Evolutionary conservation across 495 filamentous ascomycete species (phyloP).

Genomic region (Aspergillus saccharolyticus): DNA sequence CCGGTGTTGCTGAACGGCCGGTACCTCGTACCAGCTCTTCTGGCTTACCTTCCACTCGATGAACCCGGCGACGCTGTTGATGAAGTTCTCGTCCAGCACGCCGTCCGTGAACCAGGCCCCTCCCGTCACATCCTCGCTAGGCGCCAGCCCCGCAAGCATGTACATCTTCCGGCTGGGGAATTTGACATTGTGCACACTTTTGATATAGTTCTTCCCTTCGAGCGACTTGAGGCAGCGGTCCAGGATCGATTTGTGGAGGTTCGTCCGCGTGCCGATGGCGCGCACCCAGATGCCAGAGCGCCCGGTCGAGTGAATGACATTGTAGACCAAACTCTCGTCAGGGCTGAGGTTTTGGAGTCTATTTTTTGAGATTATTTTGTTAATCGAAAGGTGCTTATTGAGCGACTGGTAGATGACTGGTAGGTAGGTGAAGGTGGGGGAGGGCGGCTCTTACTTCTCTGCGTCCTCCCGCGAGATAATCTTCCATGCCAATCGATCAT

Average conservation of each 20-base stretch:
- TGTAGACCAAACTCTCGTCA: conserved; percentile 79
- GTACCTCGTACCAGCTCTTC: conserved; percentile 59
- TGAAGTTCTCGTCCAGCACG: conserved; percentile 80
- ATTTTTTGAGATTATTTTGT: no score
- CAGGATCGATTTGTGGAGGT: conserved; percentile 72
- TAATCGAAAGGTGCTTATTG: no score
- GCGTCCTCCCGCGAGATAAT: conserved; percentile 64
- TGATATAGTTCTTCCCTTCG: conserved; percentile 81
- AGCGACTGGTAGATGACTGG: no score
- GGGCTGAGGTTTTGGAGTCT: conserved; percentile 61
- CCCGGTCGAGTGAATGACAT: conserved; percentile 74
- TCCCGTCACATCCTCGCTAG: conserved; percentile 83
- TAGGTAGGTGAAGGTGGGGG: background rate
- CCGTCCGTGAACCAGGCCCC: conserved; percentile 91
- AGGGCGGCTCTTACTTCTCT: conserved; percentile 61
- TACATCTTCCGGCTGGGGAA: conserved; percentile 59
- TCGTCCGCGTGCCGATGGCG: conserved; percentile 65
- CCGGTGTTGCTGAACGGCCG: conserved; percentile 22
- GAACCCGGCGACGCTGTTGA: conserved; percentile 61
- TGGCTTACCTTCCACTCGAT: conserved; percentile 67
- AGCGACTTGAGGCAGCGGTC: conserved; percentile 72
- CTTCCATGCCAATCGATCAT: conserved; percentile 58
- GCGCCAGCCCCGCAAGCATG: conserved; percentile 61
- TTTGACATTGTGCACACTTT: conserved; percentile 60
- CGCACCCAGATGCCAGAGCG: conserved; percentile 84